Base-by-base conservation (phyloP, 805 yeast genomes). In the Pichia rugopelliculosa region DNA sequence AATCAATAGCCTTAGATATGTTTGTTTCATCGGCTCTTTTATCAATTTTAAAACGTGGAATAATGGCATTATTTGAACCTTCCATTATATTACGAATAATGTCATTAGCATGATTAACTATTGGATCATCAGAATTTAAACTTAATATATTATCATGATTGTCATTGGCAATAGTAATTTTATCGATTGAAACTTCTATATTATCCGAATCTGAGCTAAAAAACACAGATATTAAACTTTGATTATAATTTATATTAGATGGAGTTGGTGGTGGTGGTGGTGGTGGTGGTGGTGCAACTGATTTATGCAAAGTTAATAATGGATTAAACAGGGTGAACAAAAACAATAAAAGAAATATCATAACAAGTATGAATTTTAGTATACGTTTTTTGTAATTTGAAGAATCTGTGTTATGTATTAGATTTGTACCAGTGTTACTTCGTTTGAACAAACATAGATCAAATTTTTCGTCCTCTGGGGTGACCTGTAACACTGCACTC, bases 41-140 rank as follows among this genome's bases (percentile, higher is more conserved):
- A 6, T 45, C 46, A 3, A 60, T 34, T 36, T 54, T 54, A 41
- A 61, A 61, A 42, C 65, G 52, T 9, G 65, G 64, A n/a, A 56
- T 53, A 15, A 59, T 59, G 5, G 60, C 64, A 47, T 58, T 48
- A 44, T 58, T 55, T 21, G 62, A 57, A 9, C 52, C 49, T 36
- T 50, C 39, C 45, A 43, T 59, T 21, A 60, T 59, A 37, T 58
- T 56, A 23, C 56, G 46, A 12, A 59, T 53, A 37, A 60, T 60
- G 21, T 53, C 43, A 33, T 52, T 48, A 21, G 59, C 55, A 41
- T 46, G 44, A 22, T 45, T 17, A 9, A 22, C 27, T 24, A 21
- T 22, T 18, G 36, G 21, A 34, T 33, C 27, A 7, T 36, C 22
- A 8, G 11, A 12, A 26, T 20, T 17, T 12, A 17, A 18, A 21